Evolutionary conservation across 225 moss, liverwort and hornwort genomes (phyloP).

Genomic region (Anthoceros angustus): DNA sequence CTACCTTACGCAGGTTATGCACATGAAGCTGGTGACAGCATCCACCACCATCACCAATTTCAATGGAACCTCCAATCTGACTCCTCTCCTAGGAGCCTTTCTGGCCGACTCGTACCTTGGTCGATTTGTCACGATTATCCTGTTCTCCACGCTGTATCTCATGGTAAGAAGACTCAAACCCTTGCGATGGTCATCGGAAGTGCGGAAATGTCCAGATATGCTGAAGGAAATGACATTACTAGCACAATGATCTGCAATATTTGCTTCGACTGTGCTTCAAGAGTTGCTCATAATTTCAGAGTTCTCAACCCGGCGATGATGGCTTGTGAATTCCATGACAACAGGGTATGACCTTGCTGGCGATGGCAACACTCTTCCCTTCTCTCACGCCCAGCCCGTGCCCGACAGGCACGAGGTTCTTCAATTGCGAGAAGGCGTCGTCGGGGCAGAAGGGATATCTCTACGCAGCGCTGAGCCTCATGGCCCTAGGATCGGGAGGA

Average conservation of each 20-base stretch:
- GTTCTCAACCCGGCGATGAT: not conserved
- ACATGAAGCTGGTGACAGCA: slow-evolving; percentile 30
- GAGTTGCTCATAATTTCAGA: not conserved
- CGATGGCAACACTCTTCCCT: not conserved
- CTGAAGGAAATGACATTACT: not conserved
- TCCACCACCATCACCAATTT: slow-evolving; percentile 45
- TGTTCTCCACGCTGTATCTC: slow-evolving; percentile 31
- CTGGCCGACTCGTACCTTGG: slow-evolving; percentile 45
- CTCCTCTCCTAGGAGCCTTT: slow-evolving; percentile 36
- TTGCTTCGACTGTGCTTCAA: not conserved
- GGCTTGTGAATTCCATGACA: not conserved
- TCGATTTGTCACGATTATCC: slow-evolving; percentile 38
- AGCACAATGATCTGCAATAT: not conserved
- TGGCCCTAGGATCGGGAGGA: slow-evolving; percentile 18
- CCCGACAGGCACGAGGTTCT: not conserved
- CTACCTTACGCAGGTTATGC: slow-evolving; percentile 31
- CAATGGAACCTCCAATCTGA: slow-evolving; percentile 30
- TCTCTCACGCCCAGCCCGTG: not conserved
- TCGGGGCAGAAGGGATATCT: slow-evolving; percentile 11
- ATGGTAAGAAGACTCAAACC: slow-evolving; percentile 13
- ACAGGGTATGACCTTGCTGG: not conserved
- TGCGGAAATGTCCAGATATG: not conserved
- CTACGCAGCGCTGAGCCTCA: slow-evolving; percentile 12
- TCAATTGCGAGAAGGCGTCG: slow-evolving; percentile 10
- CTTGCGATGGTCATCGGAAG: not conserved